phyloP scores from a whole-genome alignment of 2,329 filamentous ascomycete species.

The Cytospora schulzeri region DNA sequence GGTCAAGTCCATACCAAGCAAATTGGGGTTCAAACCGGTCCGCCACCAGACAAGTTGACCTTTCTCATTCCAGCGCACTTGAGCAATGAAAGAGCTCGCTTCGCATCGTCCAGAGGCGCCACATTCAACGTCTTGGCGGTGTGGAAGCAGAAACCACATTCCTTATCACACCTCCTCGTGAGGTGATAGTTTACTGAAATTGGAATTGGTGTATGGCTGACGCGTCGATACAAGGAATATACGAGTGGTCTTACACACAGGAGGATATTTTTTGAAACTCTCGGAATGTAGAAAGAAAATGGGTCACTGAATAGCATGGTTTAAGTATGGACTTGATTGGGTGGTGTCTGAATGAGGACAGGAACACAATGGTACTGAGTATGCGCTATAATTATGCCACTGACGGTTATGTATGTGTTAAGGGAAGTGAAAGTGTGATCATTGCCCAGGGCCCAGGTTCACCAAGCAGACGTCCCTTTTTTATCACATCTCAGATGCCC shows the following conservation, averaged over 20 bases:
- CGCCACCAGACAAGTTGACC: constrained; percentile 37
- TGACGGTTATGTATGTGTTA: too few relatives aligned
- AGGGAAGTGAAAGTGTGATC: background rate
- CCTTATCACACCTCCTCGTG: constrained; percentile 28
- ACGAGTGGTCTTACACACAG: background rate
- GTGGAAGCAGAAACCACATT: constrained; percentile 60
- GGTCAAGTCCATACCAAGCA: constrained; percentile 30
- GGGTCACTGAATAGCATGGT: background rate
- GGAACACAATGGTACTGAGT: too few relatives aligned
- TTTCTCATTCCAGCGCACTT: constrained; percentile 41
- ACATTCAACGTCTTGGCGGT: constrained; percentile 52
- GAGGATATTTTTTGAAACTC: background rate
- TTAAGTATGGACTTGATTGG: background rate
- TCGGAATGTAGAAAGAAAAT: background rate
- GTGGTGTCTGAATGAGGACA: too few relatives aligned
- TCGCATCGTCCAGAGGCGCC: constrained; percentile 43
- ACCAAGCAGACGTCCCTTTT: background rate
- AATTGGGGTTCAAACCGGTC: constrained; percentile 40
- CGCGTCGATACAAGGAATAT: background rate
- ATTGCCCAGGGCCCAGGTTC: background rate
- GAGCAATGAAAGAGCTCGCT: constrained; percentile 48
- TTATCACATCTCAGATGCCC: background rate
- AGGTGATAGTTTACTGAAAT: constrained; percentile 30
- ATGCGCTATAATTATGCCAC: too few relatives aligned
- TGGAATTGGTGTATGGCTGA: constrained; percentile 11